Evolutionary conservation across 305 asterid species (phyloP).

Genomic region (Euphrasia arctica): DNA sequence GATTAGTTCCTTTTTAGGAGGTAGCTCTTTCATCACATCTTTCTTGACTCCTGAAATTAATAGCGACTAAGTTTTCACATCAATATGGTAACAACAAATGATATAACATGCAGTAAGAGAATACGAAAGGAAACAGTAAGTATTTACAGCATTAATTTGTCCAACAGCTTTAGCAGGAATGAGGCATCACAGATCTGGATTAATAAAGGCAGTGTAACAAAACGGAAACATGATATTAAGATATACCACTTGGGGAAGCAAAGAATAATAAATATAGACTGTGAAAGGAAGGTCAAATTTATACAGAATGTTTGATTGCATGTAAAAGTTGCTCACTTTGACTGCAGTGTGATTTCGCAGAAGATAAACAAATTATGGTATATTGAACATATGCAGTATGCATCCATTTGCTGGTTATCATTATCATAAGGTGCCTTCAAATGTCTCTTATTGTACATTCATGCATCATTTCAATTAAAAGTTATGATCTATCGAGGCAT

Average conservation of each 20-base stretch:
- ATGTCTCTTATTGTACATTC: background rate
- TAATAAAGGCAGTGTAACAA: slow-evolving; percentile 11
- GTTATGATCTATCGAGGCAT: slow-evolving; percentile 7
- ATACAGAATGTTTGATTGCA: slow-evolving; percentile 13
- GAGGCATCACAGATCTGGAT: slow-evolving; percentile 12
- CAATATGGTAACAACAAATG: slow-evolving; percentile 9
- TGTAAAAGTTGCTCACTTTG: slow-evolving; percentile 15
- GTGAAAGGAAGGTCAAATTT: slow-evolving; percentile 8
- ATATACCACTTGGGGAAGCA: slow-evolving; percentile 13
- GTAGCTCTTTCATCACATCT: slow-evolving; percentile 94
- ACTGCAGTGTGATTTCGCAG: background rate
- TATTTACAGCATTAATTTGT: slow-evolving; percentile 6
- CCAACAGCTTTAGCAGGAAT: slow-evolving; percentile 26
- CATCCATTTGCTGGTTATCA: slow-evolving; percentile 12
- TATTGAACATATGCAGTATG: background rate
- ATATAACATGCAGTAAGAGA: slow-evolving; percentile 22
- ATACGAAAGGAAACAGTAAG: slow-evolving; percentile 15
- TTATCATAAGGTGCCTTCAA: no score
- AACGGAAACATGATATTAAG: background rate
- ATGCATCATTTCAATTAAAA: slow-evolving; percentile 23
- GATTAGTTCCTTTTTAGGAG: slow-evolving; percentile 95
- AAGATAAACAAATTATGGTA: slow-evolving; percentile 19
- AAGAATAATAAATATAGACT: slow-evolving; percentile 17
- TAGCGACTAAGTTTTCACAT: slow-evolving; percentile 18
- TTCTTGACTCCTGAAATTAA: slow-evolving; percentile 80